phyloP scores from a whole-genome alignment of 2,329 filamentous ascomycete genomes.

The Ophiostoma triangulosporum region DNA sequence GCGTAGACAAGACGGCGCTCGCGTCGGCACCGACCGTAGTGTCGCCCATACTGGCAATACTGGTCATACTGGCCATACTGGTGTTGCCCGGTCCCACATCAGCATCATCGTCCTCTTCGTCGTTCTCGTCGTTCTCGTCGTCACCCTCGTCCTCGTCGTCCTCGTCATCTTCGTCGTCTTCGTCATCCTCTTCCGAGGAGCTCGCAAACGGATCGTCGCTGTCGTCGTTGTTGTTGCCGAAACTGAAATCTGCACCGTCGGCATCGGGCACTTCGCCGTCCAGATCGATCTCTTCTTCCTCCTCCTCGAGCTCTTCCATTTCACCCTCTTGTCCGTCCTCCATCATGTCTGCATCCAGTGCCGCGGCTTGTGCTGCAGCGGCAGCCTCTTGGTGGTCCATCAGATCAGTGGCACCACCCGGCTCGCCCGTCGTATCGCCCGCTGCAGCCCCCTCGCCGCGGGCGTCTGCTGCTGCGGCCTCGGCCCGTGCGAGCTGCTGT shows the following conservation, averaged over 20 bases:
- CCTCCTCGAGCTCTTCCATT: conserved; percentile 32
- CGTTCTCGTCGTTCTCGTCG: conserved; percentile 11
- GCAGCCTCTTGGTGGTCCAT: conserved; percentile 1
- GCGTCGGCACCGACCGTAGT: not conserved
- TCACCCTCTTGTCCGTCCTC: conserved; percentile 28
- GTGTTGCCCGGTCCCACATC: not conserved
- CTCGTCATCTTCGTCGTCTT: conserved; percentile 29
- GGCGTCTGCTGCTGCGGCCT: not conserved
- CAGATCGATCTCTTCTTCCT: conserved; percentile 46
- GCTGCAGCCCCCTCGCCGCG: conserved; percentile 29
- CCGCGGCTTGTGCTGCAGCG: not conserved
- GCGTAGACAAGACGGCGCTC: not conserved
- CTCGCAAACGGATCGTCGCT: conserved; percentile 21
- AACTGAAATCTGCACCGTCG: conserved; percentile 38
- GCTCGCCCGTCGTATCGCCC: conserved; percentile 53
- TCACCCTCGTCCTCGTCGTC: conserved; percentile 23
- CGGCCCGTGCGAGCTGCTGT: conserved; percentile 50
- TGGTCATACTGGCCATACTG: not conserved
- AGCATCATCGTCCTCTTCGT: conserved; percentile 14
- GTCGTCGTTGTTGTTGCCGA: conserved; percentile 31
- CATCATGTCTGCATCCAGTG: conserved; percentile 28
- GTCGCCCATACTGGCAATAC: not conserved
- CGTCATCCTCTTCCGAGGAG: conserved; percentile 22
- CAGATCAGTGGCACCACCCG: conserved; percentile 44
- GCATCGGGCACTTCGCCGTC: conserved; percentile 64